Evolutionary conservation across 2,329 filamentous ascomycete species (phyloP).

Genomic region (Pestalotiopsis sp.): DNA sequence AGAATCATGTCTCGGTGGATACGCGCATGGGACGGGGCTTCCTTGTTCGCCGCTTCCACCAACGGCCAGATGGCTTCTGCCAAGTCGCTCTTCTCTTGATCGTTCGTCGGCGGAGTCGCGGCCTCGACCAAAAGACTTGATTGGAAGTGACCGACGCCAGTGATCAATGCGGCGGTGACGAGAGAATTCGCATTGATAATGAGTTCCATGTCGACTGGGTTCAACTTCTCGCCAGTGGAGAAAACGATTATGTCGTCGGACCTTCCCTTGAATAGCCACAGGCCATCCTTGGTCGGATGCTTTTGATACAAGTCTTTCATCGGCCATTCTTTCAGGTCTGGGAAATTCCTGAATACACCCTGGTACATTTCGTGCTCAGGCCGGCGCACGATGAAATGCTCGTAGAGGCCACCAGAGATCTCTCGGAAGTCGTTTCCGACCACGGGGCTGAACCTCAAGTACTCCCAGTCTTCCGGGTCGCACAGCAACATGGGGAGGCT

Average conservation of each 20-base stretch:
- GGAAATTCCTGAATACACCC: slow-evolving; percentile 43
- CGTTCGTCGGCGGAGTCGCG: background rate
- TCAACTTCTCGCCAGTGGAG: slow-evolving; percentile 44
- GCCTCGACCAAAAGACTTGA: slow-evolving; percentile 29
- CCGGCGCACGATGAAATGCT: slow-evolving; percentile 34
- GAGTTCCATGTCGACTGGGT: slow-evolving; percentile 39
- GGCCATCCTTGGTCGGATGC: slow-evolving; percentile 34
- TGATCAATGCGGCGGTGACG: slow-evolving; percentile 34
- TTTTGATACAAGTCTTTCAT: slow-evolving; percentile 42
- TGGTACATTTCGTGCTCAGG: slow-evolving; percentile 27
- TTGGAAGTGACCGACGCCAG: slow-evolving; percentile 31
- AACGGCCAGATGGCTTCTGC: background rate
- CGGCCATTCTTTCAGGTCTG: slow-evolving; percentile 37
- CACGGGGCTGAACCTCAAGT: slow-evolving; percentile 31
- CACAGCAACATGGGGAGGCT: slow-evolving; percentile 21
- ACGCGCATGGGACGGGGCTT: slow-evolving; percentile 18
- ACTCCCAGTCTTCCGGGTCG: slow-evolving; percentile 30
- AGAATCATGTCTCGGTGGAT: slow-evolving; percentile 28
- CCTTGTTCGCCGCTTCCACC: slow-evolving; percentile 11
- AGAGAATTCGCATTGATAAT: slow-evolving; percentile 30
- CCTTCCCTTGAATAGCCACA: slow-evolving; percentile 35
- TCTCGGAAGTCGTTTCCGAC: slow-evolving; percentile 23
- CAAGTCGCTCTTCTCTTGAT: background rate
- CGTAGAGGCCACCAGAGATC: slow-evolving; percentile 30
- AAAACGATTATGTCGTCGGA: slow-evolving; percentile 36